Evolutionary conservation across 305 asterid genomes (phyloP).

Genomic region (Fraxinus latifolia): DNA sequence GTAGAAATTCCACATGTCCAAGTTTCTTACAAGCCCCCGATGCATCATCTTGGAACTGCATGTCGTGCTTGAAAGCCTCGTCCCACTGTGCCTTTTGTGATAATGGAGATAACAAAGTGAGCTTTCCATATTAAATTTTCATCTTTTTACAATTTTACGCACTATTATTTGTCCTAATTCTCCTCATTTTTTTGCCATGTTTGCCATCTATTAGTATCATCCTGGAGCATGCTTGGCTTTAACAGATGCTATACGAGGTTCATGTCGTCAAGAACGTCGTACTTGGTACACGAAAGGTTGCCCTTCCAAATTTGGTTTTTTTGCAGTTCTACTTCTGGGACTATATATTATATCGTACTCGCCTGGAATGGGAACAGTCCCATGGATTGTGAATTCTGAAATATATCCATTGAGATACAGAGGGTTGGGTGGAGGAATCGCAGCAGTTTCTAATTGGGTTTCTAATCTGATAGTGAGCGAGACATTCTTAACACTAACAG

Average conservation of each 20-base stretch:
- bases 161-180: neutral
- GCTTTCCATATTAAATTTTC: constrained; percentile 13
- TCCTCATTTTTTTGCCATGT: neutral
- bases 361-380: constrained; percentile 78
- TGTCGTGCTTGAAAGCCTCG: constrained; percentile 48
- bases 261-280: constrained; percentile 42
- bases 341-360: constrained; percentile 64
- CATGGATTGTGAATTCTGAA: constrained; percentile 86
- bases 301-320: constrained; percentile 61
- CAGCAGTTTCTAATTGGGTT: constrained; percentile 81
- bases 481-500: constrained; percentile 64
- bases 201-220: constrained; percentile 28
- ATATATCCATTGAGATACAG: constrained; percentile 67
- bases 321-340: constrained; percentile 59
- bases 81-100: constrained; percentile 62
- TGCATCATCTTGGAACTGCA: constrained; percentile 50
- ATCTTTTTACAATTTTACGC: neutral
- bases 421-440: constrained; percentile 81
- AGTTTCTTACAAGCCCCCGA: constrained; percentile 27
- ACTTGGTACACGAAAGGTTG: constrained; percentile 74
- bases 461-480: constrained; percentile 72
- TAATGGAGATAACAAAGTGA: constrained; percentile 46
- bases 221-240: constrained; percentile 64
- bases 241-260: constrained; percentile 23
- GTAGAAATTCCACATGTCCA: constrained; percentile 53